These are phyloP conservation scores for Aspergillus tamarii DNA, from an alignment of 2,329 filamentous ascomycete genomes.

Conservation along the genomic window DNA sequence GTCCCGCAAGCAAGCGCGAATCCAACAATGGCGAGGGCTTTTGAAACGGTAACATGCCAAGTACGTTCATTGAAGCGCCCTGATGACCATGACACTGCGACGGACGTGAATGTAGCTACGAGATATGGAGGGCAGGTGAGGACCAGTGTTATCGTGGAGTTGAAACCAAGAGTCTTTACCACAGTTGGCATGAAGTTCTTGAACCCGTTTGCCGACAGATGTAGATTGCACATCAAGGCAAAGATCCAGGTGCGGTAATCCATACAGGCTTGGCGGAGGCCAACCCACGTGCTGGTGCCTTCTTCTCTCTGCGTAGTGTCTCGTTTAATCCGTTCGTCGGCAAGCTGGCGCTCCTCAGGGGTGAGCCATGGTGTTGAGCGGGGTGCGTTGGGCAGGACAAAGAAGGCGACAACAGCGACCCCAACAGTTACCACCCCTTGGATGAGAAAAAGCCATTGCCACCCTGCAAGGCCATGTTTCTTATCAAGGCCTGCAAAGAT, in stretches of 20 bases:
- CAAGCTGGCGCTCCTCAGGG: constrained; percentile 52
- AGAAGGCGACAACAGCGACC: constrained; percentile 39
- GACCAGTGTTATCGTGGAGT: constrained; percentile 52
- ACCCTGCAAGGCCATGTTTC: constrained; percentile 33
- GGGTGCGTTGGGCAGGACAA: constrained; percentile 45
- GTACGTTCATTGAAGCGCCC: constrained; percentile 45
- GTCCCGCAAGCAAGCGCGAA: constrained; percentile 35
- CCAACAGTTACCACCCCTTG: constrained; percentile 52
- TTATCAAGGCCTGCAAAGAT: constrained; percentile 33
- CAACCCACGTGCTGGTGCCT: constrained; percentile 48
- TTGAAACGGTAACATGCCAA: constrained; percentile 32
- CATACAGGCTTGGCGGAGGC: constrained; percentile 53
- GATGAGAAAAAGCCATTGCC: constrained; percentile 62
- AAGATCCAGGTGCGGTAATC: constrained; percentile 59
- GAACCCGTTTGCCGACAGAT: constrained; percentile 57
- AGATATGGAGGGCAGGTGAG: constrained; percentile 58
- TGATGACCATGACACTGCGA: constrained; percentile 55
- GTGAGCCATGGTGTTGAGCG: constrained; percentile 51
- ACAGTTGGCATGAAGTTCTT: constrained; percentile 47
- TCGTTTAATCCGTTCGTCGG: constrained; percentile 52
- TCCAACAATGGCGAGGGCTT: constrained; percentile 31
- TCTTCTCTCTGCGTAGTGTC: constrained; percentile 56
- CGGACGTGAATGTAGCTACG: constrained; percentile 52
- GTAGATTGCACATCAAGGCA: constrained; percentile 60
- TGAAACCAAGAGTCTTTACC: constrained; percentile 53